Conservation (phyloP, 1,284 basidiomycete genomes). For the Grifola frondosa region DNA sequence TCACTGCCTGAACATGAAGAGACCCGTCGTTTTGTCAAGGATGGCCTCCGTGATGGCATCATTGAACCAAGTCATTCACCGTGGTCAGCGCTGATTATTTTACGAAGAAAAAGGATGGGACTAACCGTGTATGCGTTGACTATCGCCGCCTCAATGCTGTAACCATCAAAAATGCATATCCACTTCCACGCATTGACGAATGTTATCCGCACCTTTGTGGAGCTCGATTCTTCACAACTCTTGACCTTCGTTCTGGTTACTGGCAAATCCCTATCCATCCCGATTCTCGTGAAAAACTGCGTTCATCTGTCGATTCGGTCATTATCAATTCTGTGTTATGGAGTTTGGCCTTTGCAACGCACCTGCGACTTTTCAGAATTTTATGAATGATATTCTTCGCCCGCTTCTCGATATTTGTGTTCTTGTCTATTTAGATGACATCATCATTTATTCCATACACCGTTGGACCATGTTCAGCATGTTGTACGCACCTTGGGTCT, state of each 20-base stretch:
- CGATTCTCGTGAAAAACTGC: constrained; percentile 34
- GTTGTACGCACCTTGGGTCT: too few relatives aligned
- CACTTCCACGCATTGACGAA: constrained; percentile 31
- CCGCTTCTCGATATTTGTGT: constrained; percentile 15
- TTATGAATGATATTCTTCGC: constrained; percentile 23
- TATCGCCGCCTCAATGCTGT: constrained; percentile 32
- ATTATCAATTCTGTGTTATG: constrained; percentile 38
- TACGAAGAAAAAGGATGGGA: constrained; percentile 44
- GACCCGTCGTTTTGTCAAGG: not conserved
- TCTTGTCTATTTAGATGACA: constrained; percentile 25
- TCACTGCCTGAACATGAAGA: not conserved
- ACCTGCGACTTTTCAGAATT: constrained; percentile 24
- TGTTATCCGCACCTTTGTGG: constrained; percentile 29
- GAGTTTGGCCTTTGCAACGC: constrained; percentile 30
- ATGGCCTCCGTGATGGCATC: not conserved
- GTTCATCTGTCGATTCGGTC: constrained; percentile 34
- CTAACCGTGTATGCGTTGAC: constrained; percentile 38
- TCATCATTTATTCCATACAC: constrained; percentile 20
- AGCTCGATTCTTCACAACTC: constrained; percentile 27
- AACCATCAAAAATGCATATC: not conserved
- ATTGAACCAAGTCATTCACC: not conserved
- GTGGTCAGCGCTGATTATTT: constrained; percentile 25
- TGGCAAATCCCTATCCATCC: constrained; percentile 26
- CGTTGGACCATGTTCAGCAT: too few relatives aligned
- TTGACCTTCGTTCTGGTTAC: constrained; percentile 32